Base-by-base conservation (phyloP, 177 flowering plant genomes). In the Vitis hybrid region DNA sequence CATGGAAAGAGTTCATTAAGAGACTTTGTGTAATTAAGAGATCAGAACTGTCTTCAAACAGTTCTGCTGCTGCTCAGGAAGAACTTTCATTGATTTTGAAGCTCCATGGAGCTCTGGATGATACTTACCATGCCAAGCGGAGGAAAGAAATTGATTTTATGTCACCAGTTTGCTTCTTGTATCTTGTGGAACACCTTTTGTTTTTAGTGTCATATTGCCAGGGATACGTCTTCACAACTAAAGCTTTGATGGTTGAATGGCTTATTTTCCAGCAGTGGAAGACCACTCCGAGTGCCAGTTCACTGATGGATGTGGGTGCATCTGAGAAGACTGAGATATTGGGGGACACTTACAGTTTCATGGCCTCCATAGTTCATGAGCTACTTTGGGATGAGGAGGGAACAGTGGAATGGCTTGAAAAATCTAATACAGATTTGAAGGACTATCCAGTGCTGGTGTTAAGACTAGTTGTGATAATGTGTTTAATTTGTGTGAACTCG, bases 401-500 rank as follows among this genome's bases (percentile, higher is more conserved):
- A 11, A 26, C 26, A 15, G 12, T 23, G 1, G 30, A 62, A 30
- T 75, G 75, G 74, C 11, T 72, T 56, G 9, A 39, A 11, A 65
- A 18, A 17, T 58, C 65, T 23, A 59, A 51, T 11, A 18, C 23
- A n/a, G 14, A 39, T 12, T 1, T 5, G 11, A 19, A 21, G 23
- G 45, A 54, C 56, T 68, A 73, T 54, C 34, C 62, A 3, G 11
- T 32, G 32, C 60, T 72, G 18, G 55, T 72, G 61, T 52, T 72
- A 48, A 57, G 70, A 60, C 26, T 72, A 15, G 15, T 72, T 61
- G 56, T 67, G 11, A 6, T 67, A 12, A 2, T 67, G 21, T 66
- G 75, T 12, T 52, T 72, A n/a, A 19, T 67, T 39, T 72, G 66
- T 55, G 13, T 62, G 39, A 59, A 66, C 54, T n/a, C 60, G 1